Conservation (phyloP, 371 early-diverging fungal genomes). For the Saksenaea vasiformis region DNA sequence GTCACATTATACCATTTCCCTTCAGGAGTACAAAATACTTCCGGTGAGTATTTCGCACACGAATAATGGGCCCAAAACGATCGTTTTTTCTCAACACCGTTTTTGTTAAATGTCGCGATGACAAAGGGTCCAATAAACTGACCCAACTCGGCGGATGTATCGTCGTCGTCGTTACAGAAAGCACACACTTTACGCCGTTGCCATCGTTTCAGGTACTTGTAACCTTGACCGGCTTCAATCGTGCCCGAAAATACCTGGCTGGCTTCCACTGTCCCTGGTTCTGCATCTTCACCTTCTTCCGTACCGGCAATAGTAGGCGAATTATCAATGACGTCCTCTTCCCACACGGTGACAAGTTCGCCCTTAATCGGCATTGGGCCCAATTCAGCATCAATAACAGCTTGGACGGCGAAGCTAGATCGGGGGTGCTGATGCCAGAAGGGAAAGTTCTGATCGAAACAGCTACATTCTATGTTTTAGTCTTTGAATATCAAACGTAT, state of each 20-base stretch:
- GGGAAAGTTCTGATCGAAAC: constrained; percentile 78
- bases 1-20: constrained; percentile 88
- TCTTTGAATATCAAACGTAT: background rate
- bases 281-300: background rate
- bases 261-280: constrained; percentile 21
- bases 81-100: constrained; percentile 54
- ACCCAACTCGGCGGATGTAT: constrained; percentile 53
- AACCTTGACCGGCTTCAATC: constrained; percentile 46
- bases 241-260: constrained; percentile 44
- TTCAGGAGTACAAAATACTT: constrained; percentile 71
- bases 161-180: constrained; percentile 78
- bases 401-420: constrained; percentile 73
- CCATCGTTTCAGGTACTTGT: constrained; percentile 53
- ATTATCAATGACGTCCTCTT: constrained; percentile 60
- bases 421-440: constrained; percentile 78
- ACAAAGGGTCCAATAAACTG: constrained; percentile 64
- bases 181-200: constrained; percentile 65
- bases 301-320: background rate
- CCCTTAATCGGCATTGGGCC: constrained; percentile 57
- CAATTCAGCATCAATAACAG: constrained; percentile 57
- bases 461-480: constrained; percentile 46
- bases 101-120: constrained; percentile 40
- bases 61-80: constrained; percentile 86
- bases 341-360: constrained; percentile 64
- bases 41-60: constrained; percentile 86